Conservation (phyloP, 2,329 filamentous ascomycete species). For the Talaromyces sp. region DNA sequence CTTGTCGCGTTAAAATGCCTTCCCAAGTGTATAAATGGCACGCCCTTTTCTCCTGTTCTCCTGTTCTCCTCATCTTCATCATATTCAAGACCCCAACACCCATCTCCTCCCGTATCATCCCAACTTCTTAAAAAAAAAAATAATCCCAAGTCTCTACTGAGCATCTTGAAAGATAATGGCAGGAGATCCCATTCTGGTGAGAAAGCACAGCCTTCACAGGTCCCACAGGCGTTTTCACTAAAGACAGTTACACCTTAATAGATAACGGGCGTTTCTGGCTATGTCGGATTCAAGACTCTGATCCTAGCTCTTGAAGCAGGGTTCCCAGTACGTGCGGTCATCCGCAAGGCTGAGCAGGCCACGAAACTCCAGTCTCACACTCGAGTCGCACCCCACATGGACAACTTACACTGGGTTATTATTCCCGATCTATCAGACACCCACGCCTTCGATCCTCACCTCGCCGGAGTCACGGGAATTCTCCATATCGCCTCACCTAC, state of each 20-base stretch:
- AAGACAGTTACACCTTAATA: not conserved
- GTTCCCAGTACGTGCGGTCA: conserved; percentile 26
- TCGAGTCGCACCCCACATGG: not conserved
- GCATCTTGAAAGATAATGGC: not conserved
- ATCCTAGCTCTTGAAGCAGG: conserved; percentile 24
- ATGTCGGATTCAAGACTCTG: conserved; percentile 26
- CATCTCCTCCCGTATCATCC: not conserved
- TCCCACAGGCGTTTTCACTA: not conserved
- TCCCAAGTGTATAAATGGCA: not conserved
- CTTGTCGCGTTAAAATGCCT: not conserved
- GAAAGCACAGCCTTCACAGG: not conserved
- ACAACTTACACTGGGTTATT: conserved; percentile 1
- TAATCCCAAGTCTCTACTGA: not conserved
- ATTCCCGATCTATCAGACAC: conserved; percentile 1
- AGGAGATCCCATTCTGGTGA: not conserved
- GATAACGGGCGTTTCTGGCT: conserved; percentile 24
- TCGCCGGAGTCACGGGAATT: not conserved
- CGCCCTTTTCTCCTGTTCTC: not conserved
- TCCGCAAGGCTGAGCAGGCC: conserved; percentile 22
- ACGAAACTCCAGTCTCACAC: not conserved
- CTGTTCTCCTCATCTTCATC: not conserved
- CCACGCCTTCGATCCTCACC: not conserved
- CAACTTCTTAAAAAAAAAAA: not conserved
- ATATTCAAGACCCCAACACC: not conserved
- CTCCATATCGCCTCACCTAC: conserved; percentile 2